Evolutionary conservation across 306 rosid genomes (phyloP), one percentile per base, ranked within the genome.

Genomic region (Leucaena leucocephala): DNA sequence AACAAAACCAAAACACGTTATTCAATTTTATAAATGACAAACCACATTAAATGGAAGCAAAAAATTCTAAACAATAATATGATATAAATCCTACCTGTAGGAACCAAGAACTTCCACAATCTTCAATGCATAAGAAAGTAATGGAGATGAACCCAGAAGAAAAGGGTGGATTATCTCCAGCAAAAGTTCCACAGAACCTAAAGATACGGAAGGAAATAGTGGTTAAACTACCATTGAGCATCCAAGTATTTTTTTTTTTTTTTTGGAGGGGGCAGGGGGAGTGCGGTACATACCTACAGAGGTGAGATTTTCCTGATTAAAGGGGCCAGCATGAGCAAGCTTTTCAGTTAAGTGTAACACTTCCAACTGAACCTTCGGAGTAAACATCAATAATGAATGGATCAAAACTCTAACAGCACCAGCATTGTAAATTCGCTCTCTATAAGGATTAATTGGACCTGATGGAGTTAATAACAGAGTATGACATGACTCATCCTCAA

Each of bases 351-450:
- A 85, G 50, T 76, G 85, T 78, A 96, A 82, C 76, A 91, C 87
- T 82, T 93, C 90, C 75, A 96, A 84, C 87, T 96, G 98, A 84
- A 93, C 88, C 94, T 88, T 93, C 21, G 98, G 99, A 74, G 98
- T 91, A 86, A 93, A 89, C 59, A 82, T 88, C 88, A 96, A 89
- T 76, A 96, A 81, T 35, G 97, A 89, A 71, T 92, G 96, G 48
- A 96, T 88, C 81, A 96, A 86, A 83, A 93, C 91, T 87, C 87
- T 93, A 74, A 93, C 80, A 72, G 99, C 94, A 81, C 94, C 93
- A 80, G 98, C 98, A 82, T 91, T 96, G 87, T 93, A 90, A 71
- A 91, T 86, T 65, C 98, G 84, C 80, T 91, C 96, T 83, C 87
- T 91, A 50, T 83, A 88, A 68, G 90, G 98, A 81, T 88, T 89